These are phyloP conservation scores for Plasmodium gonderi DNA, from an alignment of 169 alveolate species.

Conservation along the genomic window DNA sequence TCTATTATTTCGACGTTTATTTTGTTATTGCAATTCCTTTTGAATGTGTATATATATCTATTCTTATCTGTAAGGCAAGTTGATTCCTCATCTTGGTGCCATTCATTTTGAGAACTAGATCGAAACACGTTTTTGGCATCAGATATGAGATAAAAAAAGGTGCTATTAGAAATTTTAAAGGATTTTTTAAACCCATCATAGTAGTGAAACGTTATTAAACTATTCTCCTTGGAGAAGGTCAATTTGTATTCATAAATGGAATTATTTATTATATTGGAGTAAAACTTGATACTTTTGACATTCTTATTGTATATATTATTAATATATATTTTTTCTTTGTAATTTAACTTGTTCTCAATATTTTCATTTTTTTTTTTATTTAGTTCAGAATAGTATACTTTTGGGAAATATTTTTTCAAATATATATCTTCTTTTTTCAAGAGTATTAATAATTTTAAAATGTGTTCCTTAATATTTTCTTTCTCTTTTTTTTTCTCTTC, in stretches of 20 bases:
- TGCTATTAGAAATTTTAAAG: constrained; percentile 5
- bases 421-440: constrained; percentile 51
- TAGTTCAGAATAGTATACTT: constrained; percentile 24
- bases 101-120: background rate
- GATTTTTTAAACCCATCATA: constrained; percentile 56
- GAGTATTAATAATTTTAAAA: constrained; percentile 46
- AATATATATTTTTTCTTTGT: constrained; percentile 38
- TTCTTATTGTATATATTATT: constrained; percentile 69
- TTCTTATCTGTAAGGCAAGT: background rate
- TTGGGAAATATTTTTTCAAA: constrained; percentile 34
- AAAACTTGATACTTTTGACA: constrained; percentile 6
- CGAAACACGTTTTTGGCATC: constrained; percentile 19
- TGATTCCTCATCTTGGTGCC: background rate
- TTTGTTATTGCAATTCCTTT: constrained; percentile 1
- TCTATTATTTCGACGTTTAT: constrained; percentile 42
- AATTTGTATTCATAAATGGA: constrained; percentile 65
- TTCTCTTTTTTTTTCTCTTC: constrained; percentile 10
- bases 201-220: constrained; percentile 26
- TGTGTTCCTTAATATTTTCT: constrained; percentile 33
- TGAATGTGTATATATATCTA: constrained; percentile 15
- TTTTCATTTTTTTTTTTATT: constrained; percentile 8
- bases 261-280: constrained; percentile 20
- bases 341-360: background rate
- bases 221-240: constrained; percentile 45
- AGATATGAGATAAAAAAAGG: constrained; percentile 33